Evolutionary conservation across 164 flowering plant species (phyloP), one percentile per base, ranked within the genome.

Genomic region (Piper betle): DNA sequence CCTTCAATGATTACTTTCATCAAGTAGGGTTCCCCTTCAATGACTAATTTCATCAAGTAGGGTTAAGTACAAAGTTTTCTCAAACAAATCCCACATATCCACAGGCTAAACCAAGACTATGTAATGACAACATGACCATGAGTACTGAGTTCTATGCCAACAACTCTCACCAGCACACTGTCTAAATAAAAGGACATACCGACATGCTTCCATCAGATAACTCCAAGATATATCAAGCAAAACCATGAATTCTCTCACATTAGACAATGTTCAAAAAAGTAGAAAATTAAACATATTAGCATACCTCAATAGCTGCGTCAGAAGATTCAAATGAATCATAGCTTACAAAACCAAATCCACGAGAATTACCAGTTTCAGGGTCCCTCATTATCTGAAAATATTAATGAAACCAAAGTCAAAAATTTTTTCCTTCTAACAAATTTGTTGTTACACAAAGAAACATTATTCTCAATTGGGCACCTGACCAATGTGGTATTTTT

Each of bases 291-390:
- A 42, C 6, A 42, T 42, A 46, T 12, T 46, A 46, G 0, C 59
- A 37, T 80, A 94, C 99, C 96, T 94, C 99, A 69, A 94, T 94
- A 58, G 99, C 99, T 18, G 96, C 93, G 83, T 94, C 99, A 72
- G 99, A 94, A 69, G 96, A 85, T 75, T 91, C 99, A 70, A 94
- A 94, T 39, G 97, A 94, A 72, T 91, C 99, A 72, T 94, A 94
- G 72, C 99, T 94, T 53, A 94, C 82, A 62, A 91, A 94, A 57
- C 99, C 99, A 80, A 94, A 94, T 55, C 97, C 97, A 68, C 96
- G 93, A 18, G 99, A 91, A 73, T 91, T 94, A 58, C 99, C 99
- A 41, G 97, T 86, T 42, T 94, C 99, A 37, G 99, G 97, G 77
- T 91, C 99, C 74, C 97, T 84, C 97, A 94, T 91, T 62, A 94